These are phyloP conservation scores for Lactifluus pinguis DNA, from an alignment of 768 basidiomycete genomes.

Conservation along the genomic window DNA sequence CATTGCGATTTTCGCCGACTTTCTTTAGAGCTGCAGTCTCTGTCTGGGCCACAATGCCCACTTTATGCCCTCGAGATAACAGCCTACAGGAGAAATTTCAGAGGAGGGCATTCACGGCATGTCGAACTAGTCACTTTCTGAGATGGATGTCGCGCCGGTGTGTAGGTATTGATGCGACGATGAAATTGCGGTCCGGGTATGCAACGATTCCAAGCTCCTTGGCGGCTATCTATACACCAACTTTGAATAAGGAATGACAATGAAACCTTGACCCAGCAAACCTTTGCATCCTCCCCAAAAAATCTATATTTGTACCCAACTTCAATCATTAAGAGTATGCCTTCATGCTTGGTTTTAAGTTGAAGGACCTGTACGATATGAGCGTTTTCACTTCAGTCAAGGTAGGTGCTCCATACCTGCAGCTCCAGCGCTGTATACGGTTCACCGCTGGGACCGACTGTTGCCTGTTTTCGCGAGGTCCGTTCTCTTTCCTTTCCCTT, in stretches of 20 bases:
- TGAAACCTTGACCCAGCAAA: slow-evolving; percentile 19
- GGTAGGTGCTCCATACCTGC: slow-evolving; percentile 37
- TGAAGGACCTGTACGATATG: slow-evolving; percentile 35
- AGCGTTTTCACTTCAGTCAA: neutral
- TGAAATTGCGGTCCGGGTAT: slow-evolving; percentile 61
- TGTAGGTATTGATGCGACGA: slow-evolving; percentile 65
- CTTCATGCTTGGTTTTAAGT: slow-evolving; percentile 57
- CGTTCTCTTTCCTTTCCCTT: slow-evolving; percentile 20
- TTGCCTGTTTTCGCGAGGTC: slow-evolving; percentile 30
- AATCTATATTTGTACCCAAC: slow-evolving; percentile 81
- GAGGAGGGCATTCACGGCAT: neutral
- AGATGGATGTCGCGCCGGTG: slow-evolving; percentile 62
- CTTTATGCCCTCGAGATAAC: slow-evolving; percentile 69
- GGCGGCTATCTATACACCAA: slow-evolving; percentile 42
- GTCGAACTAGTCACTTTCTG: slow-evolving; percentile 48
- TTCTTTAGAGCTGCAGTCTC: slow-evolving; percentile 91
- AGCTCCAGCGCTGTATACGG: slow-evolving; percentile 70
- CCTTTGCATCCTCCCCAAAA: slow-evolving; percentile 79
- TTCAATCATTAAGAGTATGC: slow-evolving; percentile 67
- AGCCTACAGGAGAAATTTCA: slow-evolving; percentile 36
- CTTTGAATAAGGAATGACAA: neutral
- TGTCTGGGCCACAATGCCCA: slow-evolving; percentile 73
- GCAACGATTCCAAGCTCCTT: slow-evolving; percentile 73
- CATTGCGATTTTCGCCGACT: slow-evolving; percentile 62
- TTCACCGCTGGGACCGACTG: slow-evolving; percentile 60